Evolutionary conservation across 805 yeast genomes (phyloP).

Genomic region (Wickerhamomyces bisporus): DNA sequence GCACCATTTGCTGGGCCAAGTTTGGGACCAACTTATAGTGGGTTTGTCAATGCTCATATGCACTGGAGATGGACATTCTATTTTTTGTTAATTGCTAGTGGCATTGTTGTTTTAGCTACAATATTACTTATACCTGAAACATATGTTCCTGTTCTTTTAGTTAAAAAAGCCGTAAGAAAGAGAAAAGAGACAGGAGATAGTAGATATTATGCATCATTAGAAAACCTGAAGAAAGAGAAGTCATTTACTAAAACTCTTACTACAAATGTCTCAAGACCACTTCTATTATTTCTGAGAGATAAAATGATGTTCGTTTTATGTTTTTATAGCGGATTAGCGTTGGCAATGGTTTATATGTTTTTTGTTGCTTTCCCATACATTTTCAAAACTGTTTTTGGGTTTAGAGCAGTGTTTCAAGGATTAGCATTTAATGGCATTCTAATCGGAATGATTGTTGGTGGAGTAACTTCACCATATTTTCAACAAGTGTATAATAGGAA

Average conservation of each 20-base stretch:
- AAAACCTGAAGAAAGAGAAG: conserved; percentile 34
- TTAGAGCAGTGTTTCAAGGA: conserved; percentile 51
- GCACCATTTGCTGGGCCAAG: conserved; percentile 69
- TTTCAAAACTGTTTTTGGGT: conserved; percentile 47
- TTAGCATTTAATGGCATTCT: conserved; percentile 58
- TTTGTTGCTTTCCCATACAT: conserved; percentile 64
- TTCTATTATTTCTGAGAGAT: conserved; percentile 41
- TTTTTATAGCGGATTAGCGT: conserved; percentile 49
- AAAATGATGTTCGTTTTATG: conserved; percentile 53
- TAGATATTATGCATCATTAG: conserved; percentile 36
- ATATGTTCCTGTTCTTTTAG: conserved; percentile 47
- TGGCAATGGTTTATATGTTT: conserved; percentile 60
- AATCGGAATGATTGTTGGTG: conserved; percentile 45
- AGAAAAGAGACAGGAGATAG: conserved; percentile 52
- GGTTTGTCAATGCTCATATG: conserved; percentile 42
- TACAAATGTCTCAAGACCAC: conserved; percentile 47
- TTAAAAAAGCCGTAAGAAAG: conserved; percentile 45
- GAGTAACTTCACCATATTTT: conserved; percentile 38
- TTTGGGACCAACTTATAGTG: conserved; percentile 60
- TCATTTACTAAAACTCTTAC: conserved; percentile 37
- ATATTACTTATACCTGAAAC: conserved; percentile 58
- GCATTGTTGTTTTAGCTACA: conserved; percentile 43
- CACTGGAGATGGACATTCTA: conserved; percentile 72
- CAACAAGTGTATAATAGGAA: conserved; percentile 38
- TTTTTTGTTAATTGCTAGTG: conserved; percentile 58